Conservation (phyloP, 2,329 filamentous ascomycete genomes). For the Cryphonectria parasitica region DNA sequence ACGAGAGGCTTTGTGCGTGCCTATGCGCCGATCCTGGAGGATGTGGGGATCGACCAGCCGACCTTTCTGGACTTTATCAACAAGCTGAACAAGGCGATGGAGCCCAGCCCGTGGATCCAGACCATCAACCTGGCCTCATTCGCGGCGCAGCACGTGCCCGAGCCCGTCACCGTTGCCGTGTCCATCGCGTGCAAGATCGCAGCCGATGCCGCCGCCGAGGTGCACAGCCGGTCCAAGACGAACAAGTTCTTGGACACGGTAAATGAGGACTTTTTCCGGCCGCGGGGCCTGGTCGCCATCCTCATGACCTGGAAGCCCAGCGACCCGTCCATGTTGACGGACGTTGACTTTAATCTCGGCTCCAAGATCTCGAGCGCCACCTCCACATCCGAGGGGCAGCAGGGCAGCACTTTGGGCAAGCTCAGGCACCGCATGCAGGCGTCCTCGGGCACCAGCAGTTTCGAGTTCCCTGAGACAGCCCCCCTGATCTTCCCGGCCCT, state of each 20-base stretch:
- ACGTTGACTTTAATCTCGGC: constrained; percentile 39
- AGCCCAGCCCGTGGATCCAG: constrained; percentile 41
- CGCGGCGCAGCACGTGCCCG: constrained; percentile 44
- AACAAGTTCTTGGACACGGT: constrained; percentile 60
- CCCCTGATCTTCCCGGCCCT: constrained; percentile 53
- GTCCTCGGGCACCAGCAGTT: constrained; percentile 43
- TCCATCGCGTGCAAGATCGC: constrained; percentile 48
- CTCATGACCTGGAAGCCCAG: constrained; percentile 58
- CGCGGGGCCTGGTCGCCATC: constrained; percentile 53
- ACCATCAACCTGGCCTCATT: constrained; percentile 47
- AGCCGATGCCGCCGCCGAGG: constrained; percentile 46
- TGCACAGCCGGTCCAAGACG: constrained; percentile 45
- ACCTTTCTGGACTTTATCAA: constrained; percentile 54
- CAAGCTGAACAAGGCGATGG: constrained; percentile 47
- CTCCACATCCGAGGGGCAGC: constrained; percentile 26
- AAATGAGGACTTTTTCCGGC: constrained; percentile 61
- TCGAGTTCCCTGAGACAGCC: constrained; percentile 50
- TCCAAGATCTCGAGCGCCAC: constrained; percentile 39
- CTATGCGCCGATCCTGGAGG: constrained; percentile 53
- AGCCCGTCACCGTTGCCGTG: constrained; percentile 46
- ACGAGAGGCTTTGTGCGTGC: constrained; percentile 56
- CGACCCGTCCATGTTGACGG: constrained; percentile 33
- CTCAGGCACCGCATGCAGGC: constrained; percentile 41
- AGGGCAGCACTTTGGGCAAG: constrained; percentile 29
- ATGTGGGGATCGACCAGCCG: constrained; percentile 50